A percentile compares a stretch with the other conserved stretches of the same genome.
phyloP scores from a whole-genome alignment of 495 filamentous ascomycete species.

The Tuber borchii region DNA sequence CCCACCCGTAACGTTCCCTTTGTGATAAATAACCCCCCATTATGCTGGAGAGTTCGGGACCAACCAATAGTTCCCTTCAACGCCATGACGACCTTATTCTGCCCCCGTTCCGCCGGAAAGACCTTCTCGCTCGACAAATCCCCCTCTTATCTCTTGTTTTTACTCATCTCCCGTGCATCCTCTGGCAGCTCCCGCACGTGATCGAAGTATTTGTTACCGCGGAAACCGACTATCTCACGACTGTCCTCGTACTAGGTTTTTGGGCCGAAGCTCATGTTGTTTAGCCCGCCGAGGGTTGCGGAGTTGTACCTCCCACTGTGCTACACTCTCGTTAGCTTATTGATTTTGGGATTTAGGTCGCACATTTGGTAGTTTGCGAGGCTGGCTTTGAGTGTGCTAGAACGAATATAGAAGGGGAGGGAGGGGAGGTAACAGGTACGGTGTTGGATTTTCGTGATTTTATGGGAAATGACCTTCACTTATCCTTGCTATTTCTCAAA shows the following conservation, averaged over 20 bases:
- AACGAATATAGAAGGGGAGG: too few species aligned
- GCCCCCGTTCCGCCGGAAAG: conserved; percentile 92
- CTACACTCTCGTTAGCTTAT: conserved; percentile 97
- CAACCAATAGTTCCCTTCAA: conserved; percentile 74
- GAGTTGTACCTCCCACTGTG: conserved; percentile 96
- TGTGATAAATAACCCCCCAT: conserved; percentile 67
- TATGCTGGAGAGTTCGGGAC: conserved; percentile 66
- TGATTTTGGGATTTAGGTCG: conserved; percentile 98
- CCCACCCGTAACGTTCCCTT: conserved; percentile 55
- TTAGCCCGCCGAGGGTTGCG: conserved; percentile 87
- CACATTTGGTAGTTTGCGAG: conserved; percentile 94
- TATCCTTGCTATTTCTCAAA: conserved; percentile 99
- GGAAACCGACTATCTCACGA: conserved; percentile 72
- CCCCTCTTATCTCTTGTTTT: conserved; percentile 71
- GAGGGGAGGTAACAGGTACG: conserved; percentile 20
- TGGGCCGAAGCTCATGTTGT: conserved; percentile 87
- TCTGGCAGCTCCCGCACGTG: conserved; percentile 84
- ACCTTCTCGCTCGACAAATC: conserved; percentile 96
- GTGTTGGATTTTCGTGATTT: conserved; percentile 86
- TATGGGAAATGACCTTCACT: conserved; percentile 93
- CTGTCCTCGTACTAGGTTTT: conserved; percentile 77
- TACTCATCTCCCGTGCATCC: conserved; percentile 44
- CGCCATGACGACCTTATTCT: conserved; percentile 80
- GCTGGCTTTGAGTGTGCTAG: conserved; percentile 43
- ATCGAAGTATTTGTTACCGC: conserved; percentile 64